These are phyloP conservation scores for Dactylellina leptospora DNA, from an alignment of 2,329 filamentous ascomycete genomes.

Conservation along the genomic window DNA sequence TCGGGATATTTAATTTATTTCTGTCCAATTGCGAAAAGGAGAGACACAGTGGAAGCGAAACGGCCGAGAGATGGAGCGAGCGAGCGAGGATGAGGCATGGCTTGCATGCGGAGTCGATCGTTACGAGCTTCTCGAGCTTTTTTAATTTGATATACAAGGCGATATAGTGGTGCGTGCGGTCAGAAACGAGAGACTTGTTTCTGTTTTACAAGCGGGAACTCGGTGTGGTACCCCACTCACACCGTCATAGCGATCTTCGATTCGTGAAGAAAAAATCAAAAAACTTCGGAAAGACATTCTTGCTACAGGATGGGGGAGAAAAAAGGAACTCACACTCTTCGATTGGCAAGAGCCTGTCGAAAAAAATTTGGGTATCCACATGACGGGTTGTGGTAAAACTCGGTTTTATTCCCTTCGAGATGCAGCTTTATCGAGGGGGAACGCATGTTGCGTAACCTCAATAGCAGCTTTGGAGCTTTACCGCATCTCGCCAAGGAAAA, in stretches of 20 bases:
- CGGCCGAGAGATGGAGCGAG: conserved; percentile 29
- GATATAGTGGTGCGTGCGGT: conserved; percentile 32
- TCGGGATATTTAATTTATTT: conserved; percentile 31
- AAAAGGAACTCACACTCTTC: conserved; percentile 20
- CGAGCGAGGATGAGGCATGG: conserved; percentile 14
- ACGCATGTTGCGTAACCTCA: conserved; percentile 48
- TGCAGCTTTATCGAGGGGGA: conserved; percentile 40
- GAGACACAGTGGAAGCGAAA: conserved; percentile 3
- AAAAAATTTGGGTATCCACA: conserved; percentile 21
- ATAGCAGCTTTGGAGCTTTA: conserved; percentile 24
- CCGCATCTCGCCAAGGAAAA: conserved; percentile 27
- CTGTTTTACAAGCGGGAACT: conserved; percentile 38
- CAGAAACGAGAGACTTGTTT: conserved; percentile 35
- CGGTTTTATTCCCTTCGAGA: conserved; percentile 12
- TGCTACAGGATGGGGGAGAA: neutral
- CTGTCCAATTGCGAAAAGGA: conserved; percentile 50
- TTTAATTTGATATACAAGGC: conserved; percentile 21
- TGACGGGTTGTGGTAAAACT: conserved; percentile 34
- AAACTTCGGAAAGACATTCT: conserved; percentile 25
- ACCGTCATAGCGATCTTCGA: conserved; percentile 28
- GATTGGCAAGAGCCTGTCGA: conserved; percentile 20
- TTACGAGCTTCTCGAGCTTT: conserved; percentile 43
- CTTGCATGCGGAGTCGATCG: conserved; percentile 46
- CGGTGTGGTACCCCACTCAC: conserved; percentile 42
- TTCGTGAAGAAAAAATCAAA: conserved; percentile 2